Conservation (phyloP, 768 basidiomycete genomes). For the Tricholoma matsutake region DNA sequence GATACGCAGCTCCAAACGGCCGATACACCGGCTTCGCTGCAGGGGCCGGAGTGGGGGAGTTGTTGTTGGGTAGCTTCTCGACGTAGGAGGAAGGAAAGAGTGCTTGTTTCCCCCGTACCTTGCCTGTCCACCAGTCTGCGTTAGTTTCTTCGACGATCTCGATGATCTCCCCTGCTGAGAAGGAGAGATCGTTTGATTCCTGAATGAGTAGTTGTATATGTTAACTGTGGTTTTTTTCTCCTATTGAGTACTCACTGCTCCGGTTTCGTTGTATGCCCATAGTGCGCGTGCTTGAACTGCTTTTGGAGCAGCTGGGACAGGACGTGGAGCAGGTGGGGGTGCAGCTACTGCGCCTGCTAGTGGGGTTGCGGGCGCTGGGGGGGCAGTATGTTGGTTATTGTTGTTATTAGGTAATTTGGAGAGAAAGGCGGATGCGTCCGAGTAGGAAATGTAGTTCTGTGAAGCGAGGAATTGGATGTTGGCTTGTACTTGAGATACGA, state of each 20-base stretch:
- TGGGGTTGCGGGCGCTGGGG: slow-evolving; percentile 2
- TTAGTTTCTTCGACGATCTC: slow-evolving; percentile 74
- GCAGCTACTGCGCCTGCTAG: slow-evolving; percentile 7
- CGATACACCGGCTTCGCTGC: slow-evolving; percentile 16
- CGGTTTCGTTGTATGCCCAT: slow-evolving; percentile 66
- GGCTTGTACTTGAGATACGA: slow-evolving; percentile 51
- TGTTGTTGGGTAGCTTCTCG: slow-evolving; percentile 41
- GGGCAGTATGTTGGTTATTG: slow-evolving; percentile 1
- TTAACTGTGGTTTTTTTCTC: not conserved
- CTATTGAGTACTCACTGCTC: slow-evolving; percentile 33
- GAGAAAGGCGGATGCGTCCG: slow-evolving; percentile 46
- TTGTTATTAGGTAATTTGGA: slow-evolving; percentile 35
- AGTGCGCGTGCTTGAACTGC: slow-evolving; percentile 46
- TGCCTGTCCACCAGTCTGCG: slow-evolving; percentile 87
- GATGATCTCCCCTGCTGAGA: slow-evolving; percentile 69
- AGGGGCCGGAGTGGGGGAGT: slow-evolving; percentile 7
- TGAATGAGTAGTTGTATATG: no score
- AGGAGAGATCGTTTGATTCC: slow-evolving; percentile 73
- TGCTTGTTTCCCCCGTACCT: slow-evolving; percentile 54
- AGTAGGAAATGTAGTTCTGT: slow-evolving; percentile 43
- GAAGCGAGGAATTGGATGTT: slow-evolving; percentile 54
- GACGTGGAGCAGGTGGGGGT: slow-evolving; percentile 1
- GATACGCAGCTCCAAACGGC: slow-evolving; percentile 7
- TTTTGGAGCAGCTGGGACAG: slow-evolving; percentile 7
- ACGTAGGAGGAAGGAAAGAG: slow-evolving; percentile 78